Evolutionary conservation across 148 eudicot genomes (phyloP).

Genomic region (Cornus florida): DNA sequence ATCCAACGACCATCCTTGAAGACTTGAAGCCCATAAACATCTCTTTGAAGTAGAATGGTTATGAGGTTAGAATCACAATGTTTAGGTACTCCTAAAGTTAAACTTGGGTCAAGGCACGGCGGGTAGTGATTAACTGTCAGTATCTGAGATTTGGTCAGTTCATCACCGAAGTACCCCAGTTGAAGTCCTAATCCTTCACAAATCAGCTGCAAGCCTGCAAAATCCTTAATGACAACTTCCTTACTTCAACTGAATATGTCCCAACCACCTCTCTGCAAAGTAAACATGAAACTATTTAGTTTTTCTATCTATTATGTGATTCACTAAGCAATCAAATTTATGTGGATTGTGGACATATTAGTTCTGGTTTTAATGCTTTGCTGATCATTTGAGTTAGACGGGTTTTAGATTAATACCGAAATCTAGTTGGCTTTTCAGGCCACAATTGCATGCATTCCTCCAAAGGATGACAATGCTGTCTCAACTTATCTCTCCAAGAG

Average conservation of each 20-base stretch:
- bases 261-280: constrained; percentile 30
- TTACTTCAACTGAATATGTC: constrained; percentile 30
- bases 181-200: constrained; percentile 37
- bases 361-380: not conserved
- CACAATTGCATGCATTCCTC: constrained; percentile 19
- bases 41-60: constrained; percentile 39
- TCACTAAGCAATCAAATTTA: too few relatives aligned
- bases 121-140: constrained; percentile 37
- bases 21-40: constrained; percentile 49
- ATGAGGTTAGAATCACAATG: constrained; percentile 42
- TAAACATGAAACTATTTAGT: too few relatives aligned
- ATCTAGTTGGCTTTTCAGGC: constrained; percentile 26
- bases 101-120: constrained; percentile 37
- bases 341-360: too few relatives aligned
- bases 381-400: too few relatives aligned
- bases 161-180: constrained; percentile 30
- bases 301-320: too few relatives aligned
- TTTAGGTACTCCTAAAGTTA: constrained; percentile 27
- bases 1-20: constrained; percentile 37
- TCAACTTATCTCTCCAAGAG: constrained; percentile 40
- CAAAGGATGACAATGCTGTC: constrained; percentile 24
- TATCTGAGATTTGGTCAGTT: constrained; percentile 24
- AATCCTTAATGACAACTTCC: constrained; percentile 28
- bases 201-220: constrained; percentile 37
- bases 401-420: constrained; percentile 1